phyloP scores from a whole-genome alignment of 192 early-diverging fungal species.

The Backusella tuberculispora region DNA sequence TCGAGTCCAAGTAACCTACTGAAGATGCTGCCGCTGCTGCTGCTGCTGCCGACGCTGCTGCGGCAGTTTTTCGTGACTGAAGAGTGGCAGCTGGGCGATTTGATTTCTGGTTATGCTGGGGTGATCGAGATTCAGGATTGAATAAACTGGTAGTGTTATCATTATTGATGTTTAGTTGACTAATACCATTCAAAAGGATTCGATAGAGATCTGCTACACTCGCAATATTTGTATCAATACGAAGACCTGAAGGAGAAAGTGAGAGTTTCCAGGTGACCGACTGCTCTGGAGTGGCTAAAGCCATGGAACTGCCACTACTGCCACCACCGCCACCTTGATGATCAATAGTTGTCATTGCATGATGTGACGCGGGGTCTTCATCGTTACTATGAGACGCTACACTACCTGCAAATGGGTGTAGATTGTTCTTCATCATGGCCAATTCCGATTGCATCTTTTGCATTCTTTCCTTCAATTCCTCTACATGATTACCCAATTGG shows the following conservation, averaged over 20 bases:
- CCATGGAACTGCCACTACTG: neutral
- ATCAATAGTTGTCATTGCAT: conserved; percentile 8
- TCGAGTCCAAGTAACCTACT: neutral
- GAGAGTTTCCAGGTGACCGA: conserved; percentile 44
- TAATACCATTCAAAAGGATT: conserved; percentile 47
- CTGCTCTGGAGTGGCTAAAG: conserved; percentile 10
- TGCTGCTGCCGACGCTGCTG: neutral
- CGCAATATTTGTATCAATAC: conserved; percentile 49
- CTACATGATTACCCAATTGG: conserved; percentile 46
- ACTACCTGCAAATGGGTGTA: conserved; percentile 39
- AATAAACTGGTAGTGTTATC: conserved; percentile 44
- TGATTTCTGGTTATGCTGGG: neutral
- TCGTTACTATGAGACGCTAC: neutral
- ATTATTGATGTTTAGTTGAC: conserved; percentile 45
- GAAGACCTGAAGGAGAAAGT: conserved; percentile 44
- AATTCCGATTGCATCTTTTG: conserved; percentile 48
- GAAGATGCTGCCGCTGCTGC: neutral
- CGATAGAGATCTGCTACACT: conserved; percentile 48
- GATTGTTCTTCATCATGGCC: conserved; percentile 45
- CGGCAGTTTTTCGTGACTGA: neutral
- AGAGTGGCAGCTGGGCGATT: neutral
- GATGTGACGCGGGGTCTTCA: neutral
- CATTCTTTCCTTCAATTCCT: conserved; percentile 49
- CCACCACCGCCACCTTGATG: neutral
- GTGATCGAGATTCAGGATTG: conserved; percentile 39